These are phyloP conservation scores for Microsporum canis DNA, from an alignment of 2,329 filamentous ascomycete species.

Conservation along the genomic window DNA sequence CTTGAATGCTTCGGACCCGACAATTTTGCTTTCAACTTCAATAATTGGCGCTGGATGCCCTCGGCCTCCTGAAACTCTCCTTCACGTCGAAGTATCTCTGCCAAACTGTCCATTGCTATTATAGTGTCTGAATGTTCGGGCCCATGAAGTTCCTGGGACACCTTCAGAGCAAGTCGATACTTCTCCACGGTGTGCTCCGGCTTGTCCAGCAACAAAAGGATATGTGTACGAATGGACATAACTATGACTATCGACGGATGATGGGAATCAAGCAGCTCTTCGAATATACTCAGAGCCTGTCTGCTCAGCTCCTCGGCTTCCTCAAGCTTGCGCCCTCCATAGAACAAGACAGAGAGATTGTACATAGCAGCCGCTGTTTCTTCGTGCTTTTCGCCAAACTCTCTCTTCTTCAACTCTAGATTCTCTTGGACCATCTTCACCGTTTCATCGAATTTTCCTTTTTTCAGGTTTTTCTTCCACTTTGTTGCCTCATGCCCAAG, in stretches of 20 bases:
- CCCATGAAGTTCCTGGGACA: neutral
- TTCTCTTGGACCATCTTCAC: slow-evolving; percentile 3
- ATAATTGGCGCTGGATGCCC: neutral
- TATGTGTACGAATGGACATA: neutral
- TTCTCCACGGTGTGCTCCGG: no score
- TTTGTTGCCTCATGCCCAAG: no score
- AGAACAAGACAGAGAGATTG: neutral
- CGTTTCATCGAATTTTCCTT: slow-evolving; percentile 11
- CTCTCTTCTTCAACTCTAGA: slow-evolving; percentile 1
- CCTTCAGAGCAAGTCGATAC: no score
- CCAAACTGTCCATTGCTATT: neutral
- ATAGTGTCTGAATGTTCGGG: neutral
- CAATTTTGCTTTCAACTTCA: neutral
- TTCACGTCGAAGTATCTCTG: neutral
- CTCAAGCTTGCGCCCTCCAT: neutral
- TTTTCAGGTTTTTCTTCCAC: no score
- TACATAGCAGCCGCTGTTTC: neutral
- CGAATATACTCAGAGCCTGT: slow-evolving; percentile 3
- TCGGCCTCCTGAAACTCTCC: neutral
- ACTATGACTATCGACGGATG: slow-evolving; percentile 12
- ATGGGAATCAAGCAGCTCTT: slow-evolving; percentile 11
- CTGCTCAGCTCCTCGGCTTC: neutral
- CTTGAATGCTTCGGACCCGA: neutral
- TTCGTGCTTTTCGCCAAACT: neutral
- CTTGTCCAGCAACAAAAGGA: no score